Percentiles rank a stretch among this genome's conserved stretches.
These are phyloP conservation scores for Cladosporium cucumerinum DNA, from an alignment of 2,329 filamentous ascomycete genomes.

Conservation along the genomic window DNA sequence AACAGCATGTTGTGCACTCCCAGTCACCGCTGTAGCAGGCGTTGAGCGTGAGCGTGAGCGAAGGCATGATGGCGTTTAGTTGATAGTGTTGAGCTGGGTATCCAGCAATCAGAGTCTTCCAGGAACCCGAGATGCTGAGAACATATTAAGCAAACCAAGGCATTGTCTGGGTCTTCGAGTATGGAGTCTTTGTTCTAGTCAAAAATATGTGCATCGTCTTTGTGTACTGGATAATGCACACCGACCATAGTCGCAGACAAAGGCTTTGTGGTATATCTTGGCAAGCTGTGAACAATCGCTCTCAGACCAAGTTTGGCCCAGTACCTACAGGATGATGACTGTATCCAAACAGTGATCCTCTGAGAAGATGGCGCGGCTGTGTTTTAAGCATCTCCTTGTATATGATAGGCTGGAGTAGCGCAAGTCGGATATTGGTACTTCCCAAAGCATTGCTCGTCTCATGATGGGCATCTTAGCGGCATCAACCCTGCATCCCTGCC, in stretches of 20 bases:
- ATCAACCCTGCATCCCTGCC: conserved; percentile 23
- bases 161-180: neutral
- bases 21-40: neutral
- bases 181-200: neutral
- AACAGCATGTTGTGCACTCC: neutral
- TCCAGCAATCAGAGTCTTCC: neutral
- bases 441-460: too few species aligned
- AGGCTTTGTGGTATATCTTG: neutral
- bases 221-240: neutral
- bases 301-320: neutral
- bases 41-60: neutral
- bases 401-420: neutral
- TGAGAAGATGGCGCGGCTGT: neutral
- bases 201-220: neutral
- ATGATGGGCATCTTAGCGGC: neutral
- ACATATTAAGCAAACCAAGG: neutral
- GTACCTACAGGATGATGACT: neutral
- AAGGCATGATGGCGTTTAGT: neutral
- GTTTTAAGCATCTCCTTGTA: neutral
- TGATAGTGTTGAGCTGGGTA: neutral
- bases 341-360: neutral
- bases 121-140: neutral
- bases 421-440: too few species aligned
- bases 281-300: too few species aligned
- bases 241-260: neutral